A percentile compares a stretch with the other conserved stretches of the same genome.
These are phyloP conservation scores for Phyllosticta capitalensis DNA, from an alignment of 2,329 filamentous ascomycete species.

Conservation along the genomic window DNA sequence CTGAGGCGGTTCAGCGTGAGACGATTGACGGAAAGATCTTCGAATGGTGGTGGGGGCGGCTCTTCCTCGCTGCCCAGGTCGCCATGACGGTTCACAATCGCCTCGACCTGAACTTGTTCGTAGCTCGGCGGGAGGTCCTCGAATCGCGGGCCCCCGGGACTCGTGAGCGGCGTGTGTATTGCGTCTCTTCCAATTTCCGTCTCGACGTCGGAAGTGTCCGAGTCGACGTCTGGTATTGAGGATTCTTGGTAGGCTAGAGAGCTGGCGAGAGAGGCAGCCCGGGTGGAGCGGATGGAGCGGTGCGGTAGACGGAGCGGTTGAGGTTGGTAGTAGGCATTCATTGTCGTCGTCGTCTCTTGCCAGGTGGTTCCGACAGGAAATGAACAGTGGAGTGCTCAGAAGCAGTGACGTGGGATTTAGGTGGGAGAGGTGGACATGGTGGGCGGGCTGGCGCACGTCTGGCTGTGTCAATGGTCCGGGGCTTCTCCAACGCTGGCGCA, in stretches of 20 bases:
- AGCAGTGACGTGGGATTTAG: not conserved
- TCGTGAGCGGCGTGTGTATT: not conserved
- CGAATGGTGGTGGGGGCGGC: not conserved
- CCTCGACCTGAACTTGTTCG: slow-evolving; percentile 21
- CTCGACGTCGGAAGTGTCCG: not conserved
- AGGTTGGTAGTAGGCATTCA: not conserved
- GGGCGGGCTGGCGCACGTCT: not conserved
- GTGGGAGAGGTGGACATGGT: not conserved
- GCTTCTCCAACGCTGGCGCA: not conserved
- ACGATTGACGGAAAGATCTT: not conserved
- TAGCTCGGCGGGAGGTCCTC: slow-evolving; percentile 30
- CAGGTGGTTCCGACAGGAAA: not conserved
- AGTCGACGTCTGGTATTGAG: not conserved
- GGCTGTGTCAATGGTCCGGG: not conserved
- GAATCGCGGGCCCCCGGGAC: slow-evolving; percentile 20
- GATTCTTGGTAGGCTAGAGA: not conserved
- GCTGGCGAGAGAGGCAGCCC: not conserved
- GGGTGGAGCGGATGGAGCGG: not conserved
- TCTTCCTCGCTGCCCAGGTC: not conserved
- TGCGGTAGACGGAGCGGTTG: not conserved
- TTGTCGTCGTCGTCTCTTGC: not conserved
- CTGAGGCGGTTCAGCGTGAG: not conserved
- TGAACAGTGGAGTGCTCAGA: not conserved
- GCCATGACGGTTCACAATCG: not conserved
- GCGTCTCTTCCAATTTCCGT: not conserved